Base-by-base conservation (phyloP, 257 asterid genomes). In the Lantana camara region DNA sequence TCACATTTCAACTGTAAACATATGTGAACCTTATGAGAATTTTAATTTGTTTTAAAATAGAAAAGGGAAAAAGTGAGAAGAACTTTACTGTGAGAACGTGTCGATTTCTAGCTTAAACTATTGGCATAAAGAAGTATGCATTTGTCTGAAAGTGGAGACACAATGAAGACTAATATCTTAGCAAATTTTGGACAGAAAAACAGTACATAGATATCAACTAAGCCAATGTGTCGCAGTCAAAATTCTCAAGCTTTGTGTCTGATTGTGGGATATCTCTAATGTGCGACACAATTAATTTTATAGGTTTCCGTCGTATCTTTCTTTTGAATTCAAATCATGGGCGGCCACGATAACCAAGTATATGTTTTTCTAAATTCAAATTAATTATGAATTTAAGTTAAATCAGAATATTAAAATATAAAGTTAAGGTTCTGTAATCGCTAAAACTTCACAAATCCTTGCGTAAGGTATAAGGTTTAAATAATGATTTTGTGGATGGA, bases 161-260 rank as follows among this genome's bases (percentile, higher is more conserved):
- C 48, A 67, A 74, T 49, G 74, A 75, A 68, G 69, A 65, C 68
- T 41, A 65, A 58, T 69, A 64, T 72, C 68, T 69, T 38, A 68
- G 38, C 3, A 38, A 51, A 70, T 52, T 64, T 61, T 64, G 29
- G 71, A 11, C 42, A 66, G 67, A 45, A 24, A n/a, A 35, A 7
- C 6, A 63, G 68, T 40, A 45, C 49, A 64, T 35, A 27, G 55
- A 44, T 64, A 55, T 60, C 24, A 57, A 38, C 46, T 66, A n/a
- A 34, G 54, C 17, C 3, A 34, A 50, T 20, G 42, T 59, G 34
- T 71, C 4, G 52, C 2, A 74, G 89, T 85, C 85, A 77, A 82
- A 68, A 77, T 80, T 82, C 66, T 85, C 86, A 77, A 52, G 84
- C 92, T 63, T 20, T 50, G 9, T 73, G 78, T 77, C 71, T 60